Percentiles rank a stretch among this genome's conserved stretches.
phyloP scores from a whole-genome alignment of 1,284 basidiomycete genomes.

The Apiotrichum veenhuisii region DNA sequence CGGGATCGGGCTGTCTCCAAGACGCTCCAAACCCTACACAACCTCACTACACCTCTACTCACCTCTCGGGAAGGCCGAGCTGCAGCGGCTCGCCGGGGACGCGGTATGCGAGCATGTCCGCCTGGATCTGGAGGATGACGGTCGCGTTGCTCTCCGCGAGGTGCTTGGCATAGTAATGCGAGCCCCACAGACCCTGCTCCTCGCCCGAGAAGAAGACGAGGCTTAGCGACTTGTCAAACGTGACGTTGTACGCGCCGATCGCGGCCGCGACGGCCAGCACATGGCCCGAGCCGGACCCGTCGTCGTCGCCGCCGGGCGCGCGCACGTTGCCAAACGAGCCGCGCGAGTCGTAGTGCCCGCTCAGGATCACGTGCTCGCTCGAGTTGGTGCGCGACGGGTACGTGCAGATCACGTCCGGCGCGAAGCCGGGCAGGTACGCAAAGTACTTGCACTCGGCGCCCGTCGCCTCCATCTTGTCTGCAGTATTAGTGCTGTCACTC shows the following conservation, averaged over 20 bases:
- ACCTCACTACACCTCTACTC: constrained; percentile 25
- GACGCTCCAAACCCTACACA: no score
- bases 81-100: constrained; percentile 67
- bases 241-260: constrained; percentile 61
- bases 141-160: constrained; percentile 56
- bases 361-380: constrained; percentile 57
- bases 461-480: constrained; percentile 59
- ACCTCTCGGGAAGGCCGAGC: constrained; percentile 62
- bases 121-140: constrained; percentile 75
- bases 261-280: constrained; percentile 71
- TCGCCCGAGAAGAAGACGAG: constrained; percentile 52
- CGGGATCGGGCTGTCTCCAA: no score
- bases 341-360: constrained; percentile 79
- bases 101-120: constrained; percentile 82
- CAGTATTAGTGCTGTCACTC: neutral
- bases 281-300: constrained; percentile 60
- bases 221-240: constrained; percentile 46
- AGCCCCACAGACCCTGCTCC: constrained; percentile 53
- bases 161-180: constrained; percentile 44
- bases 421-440: constrained; percentile 65
- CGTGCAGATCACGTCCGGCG: constrained; percentile 74
- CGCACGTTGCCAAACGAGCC: constrained; percentile 73
- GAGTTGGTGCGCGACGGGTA: constrained; percentile 51
- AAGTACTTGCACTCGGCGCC: constrained; percentile 68
- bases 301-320: constrained; percentile 73